A percentile compares a stretch with the other conserved stretches of the same genome.
Evolutionary conservation across 768 basidiomycete genomes (phyloP).

Genomic region (Suillus occidentalis): DNA sequence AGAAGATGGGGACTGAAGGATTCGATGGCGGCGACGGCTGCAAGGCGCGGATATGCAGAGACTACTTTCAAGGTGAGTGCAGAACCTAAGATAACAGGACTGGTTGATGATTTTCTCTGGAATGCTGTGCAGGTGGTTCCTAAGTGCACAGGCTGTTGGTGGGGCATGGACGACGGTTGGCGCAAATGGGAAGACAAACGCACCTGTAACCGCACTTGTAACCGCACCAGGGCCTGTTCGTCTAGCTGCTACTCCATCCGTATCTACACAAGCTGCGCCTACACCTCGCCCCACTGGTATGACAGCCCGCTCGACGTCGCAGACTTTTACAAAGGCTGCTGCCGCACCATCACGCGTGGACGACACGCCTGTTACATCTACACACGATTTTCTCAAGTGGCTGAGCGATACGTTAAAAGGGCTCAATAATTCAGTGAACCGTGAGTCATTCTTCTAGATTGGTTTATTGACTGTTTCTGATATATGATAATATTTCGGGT

Average conservation of each 20-base stretch:
- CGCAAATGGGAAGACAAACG: slow-evolving; percentile 59
- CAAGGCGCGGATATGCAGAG: slow-evolving; percentile 78
- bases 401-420: slow-evolving; percentile 81
- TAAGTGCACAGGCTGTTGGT: slow-evolving; percentile 35
- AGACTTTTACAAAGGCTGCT: slow-evolving; percentile 31
- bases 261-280: slow-evolving; percentile 30
- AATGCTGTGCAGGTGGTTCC: slow-evolving; percentile 29
- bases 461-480: background rate
- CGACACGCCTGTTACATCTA: slow-evolving; percentile 66
- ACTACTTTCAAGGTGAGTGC: slow-evolving; percentile 65
- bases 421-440: slow-evolving; percentile 52
- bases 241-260: slow-evolving; percentile 33
- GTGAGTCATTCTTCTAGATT: slow-evolving; percentile 36
- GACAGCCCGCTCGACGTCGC: slow-evolving; percentile 37
- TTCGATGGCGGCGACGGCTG: slow-evolving; percentile 51
- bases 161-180: slow-evolving; percentile 90
- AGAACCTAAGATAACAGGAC: background rate
- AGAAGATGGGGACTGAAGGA: slow-evolving; percentile 67
- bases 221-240: slow-evolving; percentile 29
- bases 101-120: slow-evolving; percentile 11
- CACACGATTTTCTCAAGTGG: slow-evolving; percentile 93
- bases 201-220: slow-evolving; percentile 23
- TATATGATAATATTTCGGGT: background rate
- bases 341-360: slow-evolving; percentile 48
- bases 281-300: slow-evolving; percentile 40